phyloP scores from a whole-genome alignment of 2,329 filamentous ascomycete species.

The Cucurbitaria berberidis region DNA sequence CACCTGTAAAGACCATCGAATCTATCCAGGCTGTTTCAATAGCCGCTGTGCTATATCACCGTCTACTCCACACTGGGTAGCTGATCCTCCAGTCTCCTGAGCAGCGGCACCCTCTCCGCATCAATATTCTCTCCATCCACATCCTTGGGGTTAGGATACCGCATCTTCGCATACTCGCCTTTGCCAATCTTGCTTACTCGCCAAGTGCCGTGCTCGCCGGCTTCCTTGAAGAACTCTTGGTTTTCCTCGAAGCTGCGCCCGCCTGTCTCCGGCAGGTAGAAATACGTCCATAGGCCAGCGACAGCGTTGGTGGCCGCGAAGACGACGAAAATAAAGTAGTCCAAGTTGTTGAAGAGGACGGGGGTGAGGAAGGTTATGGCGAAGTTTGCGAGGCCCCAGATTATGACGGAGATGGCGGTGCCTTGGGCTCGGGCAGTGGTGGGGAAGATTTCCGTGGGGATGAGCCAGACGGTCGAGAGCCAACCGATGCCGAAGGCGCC shows the following conservation, averaged over 20 bases:
- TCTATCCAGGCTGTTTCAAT: background rate
- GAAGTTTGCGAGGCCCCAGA: constrained; percentile 66
- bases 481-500: constrained; percentile 67
- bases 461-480: constrained; percentile 65
- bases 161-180: constrained; percentile 58
- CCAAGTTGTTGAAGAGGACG: constrained; percentile 64
- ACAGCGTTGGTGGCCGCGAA: constrained; percentile 62
- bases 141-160: constrained; percentile 48
- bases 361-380: constrained; percentile 63
- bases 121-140: constrained; percentile 43
- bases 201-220: constrained; percentile 60
- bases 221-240: constrained; percentile 63
- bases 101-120: constrained; percentile 55
- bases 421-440: constrained; percentile 62
- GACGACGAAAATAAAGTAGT: constrained; percentile 64
- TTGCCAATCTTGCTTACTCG: constrained; percentile 59
- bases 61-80: constrained; percentile 34
- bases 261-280: constrained; percentile 61
- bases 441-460: constrained; percentile 65
- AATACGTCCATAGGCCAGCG: constrained; percentile 62
- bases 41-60: background rate
- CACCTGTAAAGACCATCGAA: too few relatives aligned
- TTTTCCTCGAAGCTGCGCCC: constrained; percentile 67
- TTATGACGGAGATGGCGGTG: constrained; percentile 60
- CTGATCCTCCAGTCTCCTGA: constrained; percentile 54